Conservation (phyloP, 2,329 filamentous ascomycete species). For the Cladophialophora carrionii region DNA sequence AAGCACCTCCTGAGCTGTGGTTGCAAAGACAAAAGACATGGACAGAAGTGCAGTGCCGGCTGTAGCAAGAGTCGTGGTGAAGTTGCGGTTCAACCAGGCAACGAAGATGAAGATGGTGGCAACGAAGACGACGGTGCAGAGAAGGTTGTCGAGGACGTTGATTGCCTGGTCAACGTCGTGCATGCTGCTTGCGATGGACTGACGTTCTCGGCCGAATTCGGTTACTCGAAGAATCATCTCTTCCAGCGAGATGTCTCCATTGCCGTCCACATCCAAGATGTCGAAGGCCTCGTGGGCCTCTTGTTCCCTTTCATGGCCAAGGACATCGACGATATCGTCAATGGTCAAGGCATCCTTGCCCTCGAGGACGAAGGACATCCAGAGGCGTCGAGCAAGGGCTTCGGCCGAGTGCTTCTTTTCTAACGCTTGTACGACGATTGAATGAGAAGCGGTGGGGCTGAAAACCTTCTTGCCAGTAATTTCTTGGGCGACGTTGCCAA, state of each 20-base stretch:
- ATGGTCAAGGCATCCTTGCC: constrained; percentile 75
- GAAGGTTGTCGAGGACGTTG: constrained; percentile 82
- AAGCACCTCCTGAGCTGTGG: constrained; percentile 91
- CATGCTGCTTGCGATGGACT: constrained; percentile 89
- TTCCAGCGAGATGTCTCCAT: constrained; percentile 91
- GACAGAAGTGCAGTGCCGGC: constrained; percentile 91
- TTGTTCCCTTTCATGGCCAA: constrained; percentile 71
- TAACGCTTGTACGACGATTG: constrained; percentile 83
- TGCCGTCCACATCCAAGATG: constrained; percentile 80
- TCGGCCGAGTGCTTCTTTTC: constrained; percentile 83
- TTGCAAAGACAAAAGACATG: constrained; percentile 93
- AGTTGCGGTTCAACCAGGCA: constrained; percentile 84
- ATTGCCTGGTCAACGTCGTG: constrained; percentile 96
- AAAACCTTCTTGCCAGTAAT: constrained; percentile 96
- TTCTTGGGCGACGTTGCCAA: constrained; percentile 90
- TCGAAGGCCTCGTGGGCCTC: constrained; percentile 86
- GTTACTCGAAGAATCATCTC: constrained; percentile 90
- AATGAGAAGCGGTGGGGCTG: constrained; percentile 87
- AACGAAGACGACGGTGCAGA: constrained; percentile 78
- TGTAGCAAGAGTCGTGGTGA: constrained; percentile 82
- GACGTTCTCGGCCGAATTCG: constrained; percentile 81
- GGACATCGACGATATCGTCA: constrained; percentile 85
- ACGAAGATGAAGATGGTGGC: constrained; percentile 85
- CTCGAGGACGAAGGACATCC: constrained; percentile 98
- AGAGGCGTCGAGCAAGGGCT: constrained; percentile 89